Evolutionary conservation across 345 rosid species (phyloP), one percentile per base, ranked within the genome.

Genomic region (Linum trigynum): DNA sequence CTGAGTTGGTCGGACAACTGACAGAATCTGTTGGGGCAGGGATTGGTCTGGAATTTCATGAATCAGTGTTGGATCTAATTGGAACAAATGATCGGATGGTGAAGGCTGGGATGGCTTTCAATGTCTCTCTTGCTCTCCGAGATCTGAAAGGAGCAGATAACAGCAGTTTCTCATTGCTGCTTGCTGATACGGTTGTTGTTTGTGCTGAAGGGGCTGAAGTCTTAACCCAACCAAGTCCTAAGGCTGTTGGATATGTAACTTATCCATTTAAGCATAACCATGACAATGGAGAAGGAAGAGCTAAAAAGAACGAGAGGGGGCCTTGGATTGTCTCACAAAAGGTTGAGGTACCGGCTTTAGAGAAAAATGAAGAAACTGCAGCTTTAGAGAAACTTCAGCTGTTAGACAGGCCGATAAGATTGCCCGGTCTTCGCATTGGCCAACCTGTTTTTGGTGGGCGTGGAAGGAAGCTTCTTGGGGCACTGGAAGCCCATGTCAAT

Each of bases 11-110:
- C 61, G 79, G 85, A 41, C 82, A 85, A 75, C 66, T 92, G 65
- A 92, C 97, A 7, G 88, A 83, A 83, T 80, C 92, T 73, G 98
- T 97, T 41, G 98, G 97, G 74, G 90, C 98, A 8, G 96, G 98
- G 65, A 86, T 92, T 4, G 98, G 97, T 66, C 97, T 92, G 55
- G 98, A 90, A 75, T 90, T 90, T 71, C 87, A 96, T 32, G 83
- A n/a, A n/a, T 85, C 92, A 0, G 96, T 96, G 23, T 75, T 90
- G 43, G 84, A 72, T 77, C 83, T 90, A 51, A 90, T 86, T 77
- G 83, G 83, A 37, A 92, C 84, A 81, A 90, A 92, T 65, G 92
- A 88, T 43, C 80, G 83, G 40, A 63, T 79, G 41, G 68, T 92
- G 69, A 88, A 72, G 71, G 72, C 84, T 16, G 68, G 79, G 53